Evolutionary conservation across 768 basidiomycete genomes (phyloP).

Genomic region (Pilatotrama ljubarskyi): DNA sequence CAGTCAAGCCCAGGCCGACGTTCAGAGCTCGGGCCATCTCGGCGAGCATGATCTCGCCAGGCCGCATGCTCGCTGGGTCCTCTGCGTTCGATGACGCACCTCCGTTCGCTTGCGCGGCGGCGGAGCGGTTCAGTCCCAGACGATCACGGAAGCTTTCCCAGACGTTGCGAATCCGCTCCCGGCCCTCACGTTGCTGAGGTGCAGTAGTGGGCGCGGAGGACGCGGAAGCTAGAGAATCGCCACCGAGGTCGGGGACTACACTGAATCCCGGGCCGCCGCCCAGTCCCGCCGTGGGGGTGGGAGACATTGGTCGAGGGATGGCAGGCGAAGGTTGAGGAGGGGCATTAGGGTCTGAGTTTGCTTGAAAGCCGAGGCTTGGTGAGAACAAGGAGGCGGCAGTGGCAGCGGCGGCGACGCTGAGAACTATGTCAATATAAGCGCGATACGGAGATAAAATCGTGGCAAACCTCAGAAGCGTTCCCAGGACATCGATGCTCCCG

Average conservation of each 20-base stretch:
- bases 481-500: conserved; percentile 79
- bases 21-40: conserved; percentile 85
- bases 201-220: conserved; percentile 1
- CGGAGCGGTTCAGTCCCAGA: conserved; percentile 45
- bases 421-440: not conserved
- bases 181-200: conserved; percentile 21
- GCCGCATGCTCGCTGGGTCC: conserved; percentile 43
- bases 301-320: conserved; percentile 38
- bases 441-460: not conserved
- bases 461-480: conserved; percentile 75
- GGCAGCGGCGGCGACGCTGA: conserved; percentile 84
- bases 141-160: conserved; percentile 73
- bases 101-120: not conserved
- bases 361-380: conserved; percentile 46
- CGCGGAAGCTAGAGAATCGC: conserved; percentile 13
- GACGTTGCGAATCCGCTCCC: conserved; percentile 56
- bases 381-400: conserved; percentile 79
- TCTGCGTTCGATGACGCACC: not conserved
- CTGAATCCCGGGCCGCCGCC: conserved; percentile 33
- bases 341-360: conserved; percentile 14
- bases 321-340: conserved; percentile 17
- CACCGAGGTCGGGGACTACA: conserved; percentile 21
- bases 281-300: conserved; percentile 43
- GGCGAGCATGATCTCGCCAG: conserved; percentile 66
- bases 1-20: conserved; percentile 52